Base-by-base conservation (phyloP, 495 filamentous ascomycete genomes). In the Xylaria acuta region DNA sequence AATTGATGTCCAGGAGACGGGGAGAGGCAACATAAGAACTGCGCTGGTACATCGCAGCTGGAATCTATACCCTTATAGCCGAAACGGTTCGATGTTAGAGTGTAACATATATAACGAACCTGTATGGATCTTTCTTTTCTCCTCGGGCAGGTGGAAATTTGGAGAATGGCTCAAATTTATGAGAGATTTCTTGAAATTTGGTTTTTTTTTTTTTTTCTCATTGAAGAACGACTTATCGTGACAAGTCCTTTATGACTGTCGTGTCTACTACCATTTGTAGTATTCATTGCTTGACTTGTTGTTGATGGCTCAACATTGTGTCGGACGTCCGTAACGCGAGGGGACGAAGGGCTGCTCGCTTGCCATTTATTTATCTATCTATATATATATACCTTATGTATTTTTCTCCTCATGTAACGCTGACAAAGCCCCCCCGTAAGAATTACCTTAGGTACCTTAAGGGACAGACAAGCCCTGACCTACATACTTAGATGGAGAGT, bases 41-140 rank as follows among this genome's bases (percentile, higher is more conserved):
- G 56, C 69, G 58, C 58, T 32, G 69, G 59, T 30, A 40, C 54
- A 64, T 64, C 59, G 69, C 45, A 64, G 69, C 32, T 70, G 41
- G 40, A 51, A 68, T 70, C 27, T 74, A 72, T 62, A 64, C 54
- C 63, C 67, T 34, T 60, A 36, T 49, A 70, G 47, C 51, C 12
- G 45, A 64, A 41, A 34, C 38, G 54, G 41, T 64, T 63, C 45
- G 11, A 63, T 64, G 32, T 34, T 56, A 32, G 27, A 34, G 58
- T 70, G 27, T 70, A 67, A 34, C 41, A 70, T 54, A 64, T 53
- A 53, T 43, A 8, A 68, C 34, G 25, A 68, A 18, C 53, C 66
- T 25, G 66, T 53, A 30, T 54, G 25, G 47, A 58, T 45, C 38
- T 41, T 47, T 20, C 16, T 58, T 41, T 16, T 47, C 36, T 36